Percentiles rank a stretch among this genome's conserved stretches.
Conservation (phyloP, 352 stramenopile genomes). For the Globisporangium spinosum region DNA sequence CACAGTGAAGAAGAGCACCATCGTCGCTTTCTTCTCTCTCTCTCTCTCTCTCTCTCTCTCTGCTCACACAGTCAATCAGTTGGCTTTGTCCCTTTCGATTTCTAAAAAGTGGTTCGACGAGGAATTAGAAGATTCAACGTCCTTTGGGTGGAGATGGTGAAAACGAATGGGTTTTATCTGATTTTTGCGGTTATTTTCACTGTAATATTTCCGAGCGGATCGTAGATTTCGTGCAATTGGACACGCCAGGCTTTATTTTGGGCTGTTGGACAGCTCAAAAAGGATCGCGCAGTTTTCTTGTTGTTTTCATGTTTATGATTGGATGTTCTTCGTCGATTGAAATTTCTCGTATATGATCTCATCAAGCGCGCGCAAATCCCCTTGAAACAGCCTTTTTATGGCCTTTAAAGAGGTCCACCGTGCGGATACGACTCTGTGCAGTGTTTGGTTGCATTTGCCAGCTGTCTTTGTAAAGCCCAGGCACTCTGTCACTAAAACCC, state of each 20-base stretch:
- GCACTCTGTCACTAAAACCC: too few relatives aligned
- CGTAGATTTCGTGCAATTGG: neutral
- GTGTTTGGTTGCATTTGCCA: too few relatives aligned
- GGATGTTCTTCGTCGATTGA: neutral
- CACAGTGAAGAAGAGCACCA: neutral
- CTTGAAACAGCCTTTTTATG: neutral
- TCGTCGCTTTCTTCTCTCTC: neutral
- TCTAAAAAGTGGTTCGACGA: neutral
- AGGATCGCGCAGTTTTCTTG: neutral
- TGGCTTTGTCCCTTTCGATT: neutral
- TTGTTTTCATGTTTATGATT: neutral
- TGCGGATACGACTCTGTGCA: too few relatives aligned
- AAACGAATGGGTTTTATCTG: neutral
- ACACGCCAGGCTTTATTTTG: neutral
- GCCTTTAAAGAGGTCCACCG: neutral
- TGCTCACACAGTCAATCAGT: neutral
- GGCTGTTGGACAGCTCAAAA: neutral
- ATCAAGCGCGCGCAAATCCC: neutral
- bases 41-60: neutral
- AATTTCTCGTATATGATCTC: neutral
- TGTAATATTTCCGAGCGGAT: neutral
- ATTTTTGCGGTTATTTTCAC: neutral
- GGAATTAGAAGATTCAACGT: neutral
- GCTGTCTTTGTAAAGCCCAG: too few relatives aligned
- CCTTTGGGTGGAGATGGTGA: neutral